Evolutionary conservation across 495 filamentous ascomycete genomes (phyloP).

Genomic region (Tuber brumale): DNA sequence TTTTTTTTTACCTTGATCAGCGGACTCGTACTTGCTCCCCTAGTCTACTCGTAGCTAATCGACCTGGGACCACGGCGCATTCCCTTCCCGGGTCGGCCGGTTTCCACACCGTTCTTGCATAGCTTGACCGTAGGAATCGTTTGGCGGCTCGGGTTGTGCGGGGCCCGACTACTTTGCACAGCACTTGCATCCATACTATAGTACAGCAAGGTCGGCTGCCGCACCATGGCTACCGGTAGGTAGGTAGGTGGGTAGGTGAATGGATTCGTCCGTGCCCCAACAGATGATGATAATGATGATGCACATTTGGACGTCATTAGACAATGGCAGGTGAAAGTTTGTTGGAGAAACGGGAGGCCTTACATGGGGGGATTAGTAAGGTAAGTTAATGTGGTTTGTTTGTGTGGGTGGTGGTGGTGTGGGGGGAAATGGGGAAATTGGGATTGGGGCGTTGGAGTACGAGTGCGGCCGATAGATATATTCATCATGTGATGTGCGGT

Average conservation of each 20-base stretch:
- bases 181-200: neutral
- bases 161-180: too few relatives aligned
- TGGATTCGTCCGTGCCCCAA: neutral
- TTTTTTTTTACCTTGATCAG: neutral
- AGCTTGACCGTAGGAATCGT: neutral
- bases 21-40: neutral
- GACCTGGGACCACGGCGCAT: neutral
- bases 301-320: neutral
- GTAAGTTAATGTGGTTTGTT: neutral
- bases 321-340: neutral
- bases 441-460: too few relatives aligned
- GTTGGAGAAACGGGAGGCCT: neutral
- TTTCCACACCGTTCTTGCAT: too few relatives aligned
- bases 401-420: neutral
- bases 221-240: too few relatives aligned
- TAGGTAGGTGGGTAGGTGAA: too few relatives aligned
- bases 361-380: slow-evolving; percentile 1
- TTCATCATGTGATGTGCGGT: too few relatives aligned
- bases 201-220: neutral
- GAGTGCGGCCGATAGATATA: too few relatives aligned
- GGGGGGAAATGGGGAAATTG: neutral
- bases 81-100: neutral
- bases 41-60: too few relatives aligned
- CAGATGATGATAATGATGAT: neutral
- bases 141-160: neutral